These are phyloP conservation scores for Saprolegnia diclina DNA, from an alignment of 352 stramenopile genomes.

Conservation along the genomic window DNA sequence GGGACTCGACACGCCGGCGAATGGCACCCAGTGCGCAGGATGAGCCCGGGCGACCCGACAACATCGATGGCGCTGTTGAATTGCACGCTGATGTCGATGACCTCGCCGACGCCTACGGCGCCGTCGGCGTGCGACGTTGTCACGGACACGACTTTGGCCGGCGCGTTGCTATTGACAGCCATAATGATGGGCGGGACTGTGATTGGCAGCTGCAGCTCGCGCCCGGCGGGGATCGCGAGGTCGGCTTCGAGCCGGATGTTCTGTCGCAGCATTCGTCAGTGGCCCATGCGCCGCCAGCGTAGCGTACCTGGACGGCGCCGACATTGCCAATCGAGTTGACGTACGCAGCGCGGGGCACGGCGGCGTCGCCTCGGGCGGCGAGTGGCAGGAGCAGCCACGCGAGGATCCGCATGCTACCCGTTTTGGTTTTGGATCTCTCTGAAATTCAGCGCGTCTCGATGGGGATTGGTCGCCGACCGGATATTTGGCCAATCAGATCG, in stretches of 20 bases:
- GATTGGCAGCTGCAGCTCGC: constrained; percentile 57
- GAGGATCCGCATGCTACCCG: neutral
- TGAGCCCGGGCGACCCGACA: constrained; percentile 40
- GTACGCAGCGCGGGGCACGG: constrained; percentile 2
- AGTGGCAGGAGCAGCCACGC: neutral
- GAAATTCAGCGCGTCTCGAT: neutral
- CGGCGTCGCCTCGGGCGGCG: neutral
- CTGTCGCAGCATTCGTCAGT: constrained; percentile 26
- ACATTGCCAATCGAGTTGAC: constrained; percentile 23
- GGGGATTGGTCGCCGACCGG: neutral
- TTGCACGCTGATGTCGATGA: constrained; percentile 55
- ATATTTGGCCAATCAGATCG: neutral
- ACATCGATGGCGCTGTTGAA: constrained; percentile 67
- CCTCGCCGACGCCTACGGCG: constrained; percentile 50
- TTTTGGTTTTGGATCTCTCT: neutral
- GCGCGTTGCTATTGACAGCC: constrained; percentile 40
- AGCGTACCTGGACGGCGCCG: constrained; percentile 3
- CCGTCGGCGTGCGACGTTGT: constrained; percentile 49
- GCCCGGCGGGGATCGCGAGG: constrained; percentile 60
- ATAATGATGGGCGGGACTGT: constrained; percentile 55
- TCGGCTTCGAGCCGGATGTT: constrained; percentile 62
- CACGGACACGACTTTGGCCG: constrained; percentile 58
- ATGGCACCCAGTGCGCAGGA: constrained; percentile 55
- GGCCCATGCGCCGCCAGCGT: neutral
- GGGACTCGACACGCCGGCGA: constrained; percentile 40